Percentiles rank a stretch among this genome's conserved stretches.
phyloP scores from a whole-genome alignment of 345 rosid species.

The Laguncularia racemosa region DNA sequence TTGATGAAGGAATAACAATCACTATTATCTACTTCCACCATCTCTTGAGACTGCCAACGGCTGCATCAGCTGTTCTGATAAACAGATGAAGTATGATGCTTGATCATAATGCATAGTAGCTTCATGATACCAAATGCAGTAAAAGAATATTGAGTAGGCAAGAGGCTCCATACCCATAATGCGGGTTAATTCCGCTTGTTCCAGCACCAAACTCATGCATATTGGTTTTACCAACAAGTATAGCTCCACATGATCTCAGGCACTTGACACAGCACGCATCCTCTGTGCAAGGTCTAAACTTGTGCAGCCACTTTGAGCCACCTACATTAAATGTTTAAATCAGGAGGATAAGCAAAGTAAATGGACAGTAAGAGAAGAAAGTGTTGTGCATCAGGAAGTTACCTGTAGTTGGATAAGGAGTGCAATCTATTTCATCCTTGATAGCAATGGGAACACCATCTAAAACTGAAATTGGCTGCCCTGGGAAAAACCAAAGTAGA shows the following conservation, averaged over 20 bases:
- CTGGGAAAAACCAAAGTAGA: constrained; percentile 17
- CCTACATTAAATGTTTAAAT: constrained; percentile 21
- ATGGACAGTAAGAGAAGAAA: background rate
- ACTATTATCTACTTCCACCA: too few relatives aligned
- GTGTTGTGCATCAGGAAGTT: background rate
- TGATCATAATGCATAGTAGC: background rate
- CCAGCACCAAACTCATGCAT: constrained; percentile 89
- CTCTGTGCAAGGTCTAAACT: constrained; percentile 34
- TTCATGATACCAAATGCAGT: background rate
- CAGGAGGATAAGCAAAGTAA: background rate
- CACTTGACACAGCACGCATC: constrained; percentile 57
- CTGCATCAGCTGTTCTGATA: too few relatives aligned
- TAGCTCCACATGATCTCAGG: constrained; percentile 57
- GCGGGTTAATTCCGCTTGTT: constrained; percentile 76
- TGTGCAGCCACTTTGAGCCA: constrained; percentile 74
- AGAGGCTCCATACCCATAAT: constrained; percentile 38
- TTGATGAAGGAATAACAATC: background rate
- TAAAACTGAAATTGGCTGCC: constrained; percentile 49
- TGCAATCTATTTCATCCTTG: constrained; percentile 75
- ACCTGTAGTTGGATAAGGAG: constrained; percentile 77
- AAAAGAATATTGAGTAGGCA: background rate
- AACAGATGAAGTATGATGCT: too few relatives aligned
- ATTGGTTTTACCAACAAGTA: constrained; percentile 64
- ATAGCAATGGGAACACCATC: constrained; percentile 72
- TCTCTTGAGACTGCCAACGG: too few relatives aligned